Evolutionary conservation across 768 basidiomycete species (phyloP), one percentile per base, ranked within the genome.

Genomic region (Porphyrellus cyaneotinctus): DNA sequence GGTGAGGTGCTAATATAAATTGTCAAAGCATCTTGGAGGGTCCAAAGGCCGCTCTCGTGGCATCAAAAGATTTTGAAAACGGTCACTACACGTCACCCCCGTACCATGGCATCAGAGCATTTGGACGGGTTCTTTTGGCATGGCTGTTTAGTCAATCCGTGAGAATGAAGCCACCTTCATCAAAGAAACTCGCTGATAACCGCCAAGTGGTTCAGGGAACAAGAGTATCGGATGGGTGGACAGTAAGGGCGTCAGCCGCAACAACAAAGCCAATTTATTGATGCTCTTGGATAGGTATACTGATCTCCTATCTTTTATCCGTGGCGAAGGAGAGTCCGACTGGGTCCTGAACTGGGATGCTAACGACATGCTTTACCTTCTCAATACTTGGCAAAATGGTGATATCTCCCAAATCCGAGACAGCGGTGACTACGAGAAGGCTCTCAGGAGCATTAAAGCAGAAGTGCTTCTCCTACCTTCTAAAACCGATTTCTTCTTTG

Each of bases 141-240:
- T 82, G 81, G 80, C 75, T 77, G 18, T 80, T 77, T 54, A 76
- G 80, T 10, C 78, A 81, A 58, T 70, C 78, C 32, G 80, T 80
- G 47, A 35, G 73, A 62, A 43, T 74, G 91, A 84, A 85, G 52
- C 89, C 90, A n/a, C 78, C 91, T 48, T 91, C 17, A 74, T 93
- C 52, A 90, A 95, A 69, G 92, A 41, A 18, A 4, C 24, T 43
- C 8, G 57, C 33, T 38, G 33, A 0, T 43, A 15, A 30, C 2
- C 47, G 3, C 18, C 24, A 52, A 83, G 81, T 82, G 80, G 79
- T 83, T 74, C 68, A 71, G 78, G 44, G 63, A 80, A 51, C 68
- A 78, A 47, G 58, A 63, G 6, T 74, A 79, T 63, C 68, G 76
- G 36, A 57, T 70, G 58, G 62, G 56, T 43, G 79, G 78, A 42